Base-by-base conservation (phyloP, 108 stramenopile species). In the Cyclotella choctawhatcheeana region DNA sequence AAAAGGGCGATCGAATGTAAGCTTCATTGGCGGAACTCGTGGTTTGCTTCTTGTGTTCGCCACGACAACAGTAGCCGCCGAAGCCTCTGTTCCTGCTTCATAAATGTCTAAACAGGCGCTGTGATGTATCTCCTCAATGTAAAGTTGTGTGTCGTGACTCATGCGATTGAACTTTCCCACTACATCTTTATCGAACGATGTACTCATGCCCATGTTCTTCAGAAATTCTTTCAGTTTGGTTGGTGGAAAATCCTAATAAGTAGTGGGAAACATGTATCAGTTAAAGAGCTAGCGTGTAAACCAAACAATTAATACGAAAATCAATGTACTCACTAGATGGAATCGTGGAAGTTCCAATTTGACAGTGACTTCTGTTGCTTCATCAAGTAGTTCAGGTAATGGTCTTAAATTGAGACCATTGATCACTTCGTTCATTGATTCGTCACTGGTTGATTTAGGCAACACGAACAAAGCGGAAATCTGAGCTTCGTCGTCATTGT, bases 71-170 rank as follows among this genome's bases (percentile, higher is more conserved):
- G 77, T 79, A 0, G 70, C 77, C 31, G 77, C 77, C 0, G 67
- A 59, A 51, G 77, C 74, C 22, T 56, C 68, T 3, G 77, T 79
- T 1, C 77, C 77, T 35, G 72, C 77, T 66, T 79, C 77, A 10
- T 62, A 58, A 40, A 79, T 64, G 26, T 79, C 77, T 54, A 79
- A 73, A 12, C 20, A 30, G 12, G 77, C 64, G 3, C 63, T 53
- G 40, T 79, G 77, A 16, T 60, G 31, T 17, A 79, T 44, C 3
- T 79, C 64, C 10, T 71, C 71, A 12, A 79, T 24, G 24, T 79
- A 58, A 8, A 73, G 26, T 20, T 22, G 6, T 25, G 55, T 63
- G 34, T 79, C 71, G 21, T 58, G 16, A 34, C 53, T 58, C 77
- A 79, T 79, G 25, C 40, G 2, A 35, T 55, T 27, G 25, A 73